These are phyloP conservation scores for Papiliotrema nemorosa DNA, from an alignment of 1,284 basidiomycete species.

Conservation along the genomic window DNA sequence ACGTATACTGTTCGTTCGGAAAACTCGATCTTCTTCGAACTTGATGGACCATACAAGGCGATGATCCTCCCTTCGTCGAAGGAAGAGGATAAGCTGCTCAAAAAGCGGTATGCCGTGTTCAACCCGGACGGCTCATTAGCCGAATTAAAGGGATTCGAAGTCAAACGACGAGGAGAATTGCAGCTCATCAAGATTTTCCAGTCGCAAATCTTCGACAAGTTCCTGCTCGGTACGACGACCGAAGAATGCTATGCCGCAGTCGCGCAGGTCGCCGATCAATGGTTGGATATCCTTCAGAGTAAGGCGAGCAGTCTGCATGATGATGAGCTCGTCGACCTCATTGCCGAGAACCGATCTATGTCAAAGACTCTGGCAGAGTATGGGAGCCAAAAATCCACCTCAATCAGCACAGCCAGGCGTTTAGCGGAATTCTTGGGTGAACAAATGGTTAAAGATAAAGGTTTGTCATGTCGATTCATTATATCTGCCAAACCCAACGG, in stretches of 20 bases:
- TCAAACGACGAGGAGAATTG: conserved; percentile 95
- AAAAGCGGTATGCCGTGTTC: conserved; percentile 99
- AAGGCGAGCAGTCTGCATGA: conserved; percentile 80
- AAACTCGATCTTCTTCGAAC: conserved; percentile 99
- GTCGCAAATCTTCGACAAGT: conserved; percentile 96
- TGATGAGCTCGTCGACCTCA: conserved; percentile 93
- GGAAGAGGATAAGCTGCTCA: conserved; percentile 97
- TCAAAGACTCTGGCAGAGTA: conserved; percentile 95
- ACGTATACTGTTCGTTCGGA: conserved; percentile 86
- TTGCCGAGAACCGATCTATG: conserved; percentile 99
- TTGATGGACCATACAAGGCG: conserved; percentile 96
- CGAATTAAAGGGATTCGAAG: conserved; percentile 98
- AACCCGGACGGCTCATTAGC: conserved; percentile 96
- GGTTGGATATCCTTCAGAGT: conserved; percentile 93
- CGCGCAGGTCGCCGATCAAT: conserved; percentile 90
- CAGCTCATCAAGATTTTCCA: conserved; percentile 99
- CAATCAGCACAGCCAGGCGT: conserved; percentile 92
- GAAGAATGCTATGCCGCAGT: conserved; percentile 95
- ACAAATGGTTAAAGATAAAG: conserved; percentile 99
- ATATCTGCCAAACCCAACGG: conserved; percentile 92
- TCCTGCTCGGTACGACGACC: conserved; percentile 85
- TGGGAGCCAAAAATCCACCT: conserved; percentile 93
- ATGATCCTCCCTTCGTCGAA: conserved; percentile 99
- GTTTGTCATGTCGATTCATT: conserved; percentile 97
- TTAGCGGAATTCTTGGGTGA: conserved; percentile 96